These are phyloP conservation scores for Venustampulla echinocandica DNA, from an alignment of 495 filamentous ascomycete genomes.

Conservation along the genomic window DNA sequence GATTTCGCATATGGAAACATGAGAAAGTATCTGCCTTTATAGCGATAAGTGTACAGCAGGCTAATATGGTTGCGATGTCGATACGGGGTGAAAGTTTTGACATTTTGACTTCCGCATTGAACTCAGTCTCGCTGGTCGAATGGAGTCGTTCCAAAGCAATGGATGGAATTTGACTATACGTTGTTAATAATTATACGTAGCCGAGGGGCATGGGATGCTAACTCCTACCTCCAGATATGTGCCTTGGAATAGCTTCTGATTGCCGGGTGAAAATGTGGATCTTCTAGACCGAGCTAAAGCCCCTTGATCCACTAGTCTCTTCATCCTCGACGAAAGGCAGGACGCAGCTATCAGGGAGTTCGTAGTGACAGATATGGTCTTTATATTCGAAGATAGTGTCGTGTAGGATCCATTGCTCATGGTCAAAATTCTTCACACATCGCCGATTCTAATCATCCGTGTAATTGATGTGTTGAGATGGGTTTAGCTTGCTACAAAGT, in stretches of 20 bases:
- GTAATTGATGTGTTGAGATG: neutral
- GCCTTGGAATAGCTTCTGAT: neutral
- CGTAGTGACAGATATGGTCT: neutral
- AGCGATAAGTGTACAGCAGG: constrained; percentile 18
- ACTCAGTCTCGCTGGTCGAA: neutral
- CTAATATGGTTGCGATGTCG: constrained; percentile 20
- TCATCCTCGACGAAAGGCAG: constrained; percentile 9
- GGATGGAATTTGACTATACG: neutral
- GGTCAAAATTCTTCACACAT: neutral
- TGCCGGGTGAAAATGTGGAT: constrained; percentile 5
- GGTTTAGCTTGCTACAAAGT: neutral
- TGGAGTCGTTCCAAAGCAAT: constrained; percentile 5
- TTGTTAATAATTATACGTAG: neutral
- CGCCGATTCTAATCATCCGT: neutral
- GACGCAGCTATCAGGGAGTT: neutral
- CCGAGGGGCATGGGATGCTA: neutral
- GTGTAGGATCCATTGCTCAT: constrained; percentile 2
- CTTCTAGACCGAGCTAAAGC: constrained; percentile 2
- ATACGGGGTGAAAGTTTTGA: constrained; percentile 16
- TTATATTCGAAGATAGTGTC: constrained; percentile 1
- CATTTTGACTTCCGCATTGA: constrained; percentile 14
- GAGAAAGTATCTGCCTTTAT: constrained; percentile 11
- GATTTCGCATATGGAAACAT: constrained; percentile 23
- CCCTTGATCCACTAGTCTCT: neutral
- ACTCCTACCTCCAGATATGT: neutral